Evolutionary conservation across 2,329 filamentous ascomycete genomes (phyloP).

Genomic region (Cadophora malorum): DNA sequence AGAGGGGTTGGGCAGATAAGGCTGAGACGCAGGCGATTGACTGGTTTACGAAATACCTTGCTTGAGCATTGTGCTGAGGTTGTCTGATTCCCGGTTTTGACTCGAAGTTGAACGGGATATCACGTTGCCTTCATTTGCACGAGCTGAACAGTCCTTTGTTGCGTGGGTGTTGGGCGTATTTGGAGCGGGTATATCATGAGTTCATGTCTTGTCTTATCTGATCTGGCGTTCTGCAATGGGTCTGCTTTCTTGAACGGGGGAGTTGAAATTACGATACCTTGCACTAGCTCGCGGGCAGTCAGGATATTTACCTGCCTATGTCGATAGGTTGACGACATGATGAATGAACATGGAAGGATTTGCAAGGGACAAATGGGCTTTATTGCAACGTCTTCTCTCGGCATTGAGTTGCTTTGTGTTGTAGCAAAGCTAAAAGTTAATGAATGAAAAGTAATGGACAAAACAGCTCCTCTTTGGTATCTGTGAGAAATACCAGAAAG

Average conservation of each 20-base stretch:
- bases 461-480: not conserved
- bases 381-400: not conserved
- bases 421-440: not conserved
- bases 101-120: not conserved
- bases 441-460: not conserved
- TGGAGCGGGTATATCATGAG: conserved; percentile 2
- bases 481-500: not conserved
- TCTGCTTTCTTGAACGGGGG: not conserved
- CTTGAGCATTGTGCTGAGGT: conserved; percentile 18
- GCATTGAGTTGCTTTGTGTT: not conserved
- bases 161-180: not conserved
- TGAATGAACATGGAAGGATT: not conserved
- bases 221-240: not conserved
- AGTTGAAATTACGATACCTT: not conserved
- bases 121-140: conserved; percentile 11
- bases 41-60: conserved; percentile 46
- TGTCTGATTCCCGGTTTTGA: not conserved
- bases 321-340: not conserved
- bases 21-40: conserved; percentile 49
- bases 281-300: not conserved
- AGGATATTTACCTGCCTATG: not conserved
- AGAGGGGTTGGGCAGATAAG: conserved; percentile 44
- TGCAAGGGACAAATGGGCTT: not conserved
- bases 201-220: not conserved
- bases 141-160: not conserved